Evolutionary conservation across 257 asterid genomes (phyloP).

Genomic region (Solanum tarapatanum): DNA sequence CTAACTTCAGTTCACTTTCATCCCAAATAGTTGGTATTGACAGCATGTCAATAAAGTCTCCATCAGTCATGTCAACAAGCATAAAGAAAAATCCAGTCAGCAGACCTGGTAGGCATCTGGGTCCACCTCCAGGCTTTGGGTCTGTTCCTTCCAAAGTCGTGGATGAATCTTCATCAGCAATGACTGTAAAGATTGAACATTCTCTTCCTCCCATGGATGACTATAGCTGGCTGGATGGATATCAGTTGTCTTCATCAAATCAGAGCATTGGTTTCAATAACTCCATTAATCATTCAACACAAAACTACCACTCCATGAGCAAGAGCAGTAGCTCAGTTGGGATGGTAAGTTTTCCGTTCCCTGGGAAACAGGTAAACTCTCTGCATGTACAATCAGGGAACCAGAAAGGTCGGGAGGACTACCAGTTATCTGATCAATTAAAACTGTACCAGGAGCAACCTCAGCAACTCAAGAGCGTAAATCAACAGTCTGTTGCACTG

Average conservation of each 20-base stretch:
- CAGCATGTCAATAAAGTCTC: slow-evolving; percentile 27
- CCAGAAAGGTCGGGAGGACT: slow-evolving; percentile 44
- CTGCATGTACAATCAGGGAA: slow-evolving; percentile 40
- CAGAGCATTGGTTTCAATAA: slow-evolving; percentile 40
- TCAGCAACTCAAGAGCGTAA: slow-evolving; percentile 45
- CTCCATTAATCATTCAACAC: slow-evolving; percentile 33
- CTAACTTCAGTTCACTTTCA: slow-evolving; percentile 37
- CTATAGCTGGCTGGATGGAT: slow-evolving; percentile 89
- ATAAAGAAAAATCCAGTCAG: slow-evolving; percentile 76
- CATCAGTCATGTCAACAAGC: slow-evolving; percentile 40
- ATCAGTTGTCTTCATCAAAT: slow-evolving; percentile 49
- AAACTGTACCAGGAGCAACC: slow-evolving; percentile 47
- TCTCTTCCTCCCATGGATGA: slow-evolving; percentile 47
- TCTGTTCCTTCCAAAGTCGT: slow-evolving; percentile 51
- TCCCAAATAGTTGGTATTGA: slow-evolving; percentile 32
- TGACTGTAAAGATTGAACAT: slow-evolving; percentile 31
- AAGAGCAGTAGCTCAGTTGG: slow-evolving; percentile 38
- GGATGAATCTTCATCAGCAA: slow-evolving; percentile 35
- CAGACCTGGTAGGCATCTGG: slow-evolving; percentile 75
- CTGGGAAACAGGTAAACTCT: slow-evolving; percentile 60
- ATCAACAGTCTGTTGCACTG: slow-evolving; percentile 38
- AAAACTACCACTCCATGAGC: slow-evolving; percentile 22
- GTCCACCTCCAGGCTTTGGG: slow-evolving; percentile 99
- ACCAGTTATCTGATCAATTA: slow-evolving; percentile 40
- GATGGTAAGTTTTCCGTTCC: slow-evolving; percentile 58